These are phyloP conservation scores for Coffea humblotiana DNA, from an alignment of 305 asterid species.

Conservation along the genomic window DNA sequence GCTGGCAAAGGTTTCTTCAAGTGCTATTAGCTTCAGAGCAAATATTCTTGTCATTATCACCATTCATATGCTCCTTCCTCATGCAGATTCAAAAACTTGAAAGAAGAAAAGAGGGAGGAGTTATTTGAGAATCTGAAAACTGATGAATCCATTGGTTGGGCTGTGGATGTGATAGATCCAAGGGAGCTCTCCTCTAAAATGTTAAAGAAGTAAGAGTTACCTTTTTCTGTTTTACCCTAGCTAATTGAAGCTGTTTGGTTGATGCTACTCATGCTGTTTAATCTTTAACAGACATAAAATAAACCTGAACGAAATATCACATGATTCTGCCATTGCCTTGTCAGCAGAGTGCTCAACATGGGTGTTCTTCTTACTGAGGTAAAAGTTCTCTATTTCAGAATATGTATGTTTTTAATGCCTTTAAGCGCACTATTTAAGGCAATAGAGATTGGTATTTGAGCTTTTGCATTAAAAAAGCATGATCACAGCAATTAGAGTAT, in stretches of 20 bases:
- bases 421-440: neutral
- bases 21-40: too few species aligned
- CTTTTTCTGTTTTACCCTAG: slow-evolving; percentile 4
- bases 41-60: neutral
- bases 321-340: slow-evolving; percentile 85
- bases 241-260: slow-evolving; percentile 9
- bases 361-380: slow-evolving; percentile 94
- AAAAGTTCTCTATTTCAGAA: slow-evolving; percentile 18
- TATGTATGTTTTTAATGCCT: neutral
- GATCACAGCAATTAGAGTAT: neutral
- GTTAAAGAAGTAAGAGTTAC: slow-evolving; percentile 66
- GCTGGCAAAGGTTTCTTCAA: neutral
- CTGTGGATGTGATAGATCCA: slow-evolving; percentile 90
- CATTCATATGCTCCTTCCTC: slow-evolving; percentile 4
- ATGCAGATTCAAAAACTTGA: slow-evolving; percentile 86
- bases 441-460: too few species aligned
- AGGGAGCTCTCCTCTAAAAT: slow-evolving; percentile 89
- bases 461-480: neutral
- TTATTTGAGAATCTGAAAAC: slow-evolving; percentile 75
- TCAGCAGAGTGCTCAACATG: slow-evolving; percentile 57
- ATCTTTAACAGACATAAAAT: slow-evolving; percentile 63
- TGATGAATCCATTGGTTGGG: slow-evolving; percentile 88
- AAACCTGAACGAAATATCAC: slow-evolving; percentile 91
- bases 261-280: slow-evolving; percentile 21
- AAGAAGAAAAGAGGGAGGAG: slow-evolving; percentile 95